phyloP scores from a whole-genome alignment of 768 basidiomycete species.

The Phylloporus sp. region DNA sequence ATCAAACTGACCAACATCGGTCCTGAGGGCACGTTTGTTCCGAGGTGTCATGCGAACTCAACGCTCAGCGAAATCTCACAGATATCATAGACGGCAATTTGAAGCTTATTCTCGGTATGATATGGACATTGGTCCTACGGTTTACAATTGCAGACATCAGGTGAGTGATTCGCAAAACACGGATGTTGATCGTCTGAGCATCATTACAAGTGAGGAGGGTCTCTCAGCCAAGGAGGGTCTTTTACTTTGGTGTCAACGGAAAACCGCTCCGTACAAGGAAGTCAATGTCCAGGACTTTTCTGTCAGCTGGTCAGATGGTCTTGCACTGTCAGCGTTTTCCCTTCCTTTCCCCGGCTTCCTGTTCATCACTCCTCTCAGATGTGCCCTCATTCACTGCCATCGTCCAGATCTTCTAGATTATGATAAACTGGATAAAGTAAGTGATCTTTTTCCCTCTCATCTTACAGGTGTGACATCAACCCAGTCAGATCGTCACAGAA shows the following conservation, averaged over 20 bases:
- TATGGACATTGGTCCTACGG: slow-evolving; percentile 95
- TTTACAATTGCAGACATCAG: slow-evolving; percentile 99
- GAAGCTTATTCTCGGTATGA: slow-evolving; percentile 98
- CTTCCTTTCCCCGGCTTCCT: background rate
- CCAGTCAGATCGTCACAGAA: slow-evolving; percentile 73
- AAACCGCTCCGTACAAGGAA: slow-evolving; percentile 86
- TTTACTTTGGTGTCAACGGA: slow-evolving; percentile 96
- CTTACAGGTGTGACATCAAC: slow-evolving; percentile 8
- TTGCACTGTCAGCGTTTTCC: slow-evolving; percentile 70
- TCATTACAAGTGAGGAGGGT: slow-evolving; percentile 79
- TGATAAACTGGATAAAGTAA: slow-evolving; percentile 76
- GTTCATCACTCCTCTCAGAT: slow-evolving; percentile 47
- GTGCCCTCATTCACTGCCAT: slow-evolving; percentile 96
- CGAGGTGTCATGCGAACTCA: background rate
- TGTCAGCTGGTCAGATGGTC: slow-evolving; percentile 88
- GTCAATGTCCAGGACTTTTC: slow-evolving; percentile 95
- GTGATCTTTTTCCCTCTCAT: background rate
- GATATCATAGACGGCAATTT: slow-evolving; percentile 99
- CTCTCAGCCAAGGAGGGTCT: slow-evolving; percentile 98
- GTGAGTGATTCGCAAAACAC: slow-evolving; percentile 41
- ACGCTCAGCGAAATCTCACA: slow-evolving; percentile 29
- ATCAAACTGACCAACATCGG: slow-evolving; percentile 98
- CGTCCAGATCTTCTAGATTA: slow-evolving; percentile 94
- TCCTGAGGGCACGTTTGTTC: slow-evolving; percentile 66
- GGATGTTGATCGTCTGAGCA: slow-evolving; percentile 7